Evolutionary conservation across 441 rosid species (phyloP).

Genomic region (Erodium texanum): DNA sequence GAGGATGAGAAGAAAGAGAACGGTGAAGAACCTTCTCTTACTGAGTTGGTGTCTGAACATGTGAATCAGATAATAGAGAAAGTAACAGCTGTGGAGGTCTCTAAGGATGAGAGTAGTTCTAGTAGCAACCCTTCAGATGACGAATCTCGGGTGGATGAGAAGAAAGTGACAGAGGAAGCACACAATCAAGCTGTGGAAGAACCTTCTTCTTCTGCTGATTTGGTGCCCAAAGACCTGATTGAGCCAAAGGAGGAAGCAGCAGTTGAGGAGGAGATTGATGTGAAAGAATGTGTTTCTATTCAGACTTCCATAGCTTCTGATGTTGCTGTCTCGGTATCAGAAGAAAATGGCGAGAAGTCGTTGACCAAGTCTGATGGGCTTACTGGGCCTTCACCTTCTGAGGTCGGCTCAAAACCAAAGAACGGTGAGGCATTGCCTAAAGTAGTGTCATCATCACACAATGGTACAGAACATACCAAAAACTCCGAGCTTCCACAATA

Average conservation of each 20-base stretch:
- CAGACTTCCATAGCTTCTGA: background rate
- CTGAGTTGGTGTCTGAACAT: background rate
- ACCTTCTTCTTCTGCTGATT: background rate
- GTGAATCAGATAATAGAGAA: background rate
- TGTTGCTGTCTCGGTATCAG: background rate
- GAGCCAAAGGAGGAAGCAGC: background rate
- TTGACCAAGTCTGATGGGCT: background rate
- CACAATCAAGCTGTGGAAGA: background rate
- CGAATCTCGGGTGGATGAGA: background rate
- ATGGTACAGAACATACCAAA: background rate
- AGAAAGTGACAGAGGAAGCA: background rate
- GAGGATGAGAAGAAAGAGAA: background rate
- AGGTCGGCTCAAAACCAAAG: background rate
- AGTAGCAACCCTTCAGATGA: background rate
- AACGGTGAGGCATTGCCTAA: background rate
- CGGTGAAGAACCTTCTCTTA: background rate
- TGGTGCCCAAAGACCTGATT: background rate
- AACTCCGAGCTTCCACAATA: background rate
- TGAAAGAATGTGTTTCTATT: background rate
- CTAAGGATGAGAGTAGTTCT: background rate
- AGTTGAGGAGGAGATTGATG: conserved; percentile 1
- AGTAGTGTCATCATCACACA: background rate
- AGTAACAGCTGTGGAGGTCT: background rate
- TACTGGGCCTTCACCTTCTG: background rate
- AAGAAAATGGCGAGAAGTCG: conserved; percentile 5